These are phyloP conservation scores for Trichoderma sp. DNA, from an alignment of 2,329 filamentous ascomycete genomes.

Conservation along the genomic window DNA sequence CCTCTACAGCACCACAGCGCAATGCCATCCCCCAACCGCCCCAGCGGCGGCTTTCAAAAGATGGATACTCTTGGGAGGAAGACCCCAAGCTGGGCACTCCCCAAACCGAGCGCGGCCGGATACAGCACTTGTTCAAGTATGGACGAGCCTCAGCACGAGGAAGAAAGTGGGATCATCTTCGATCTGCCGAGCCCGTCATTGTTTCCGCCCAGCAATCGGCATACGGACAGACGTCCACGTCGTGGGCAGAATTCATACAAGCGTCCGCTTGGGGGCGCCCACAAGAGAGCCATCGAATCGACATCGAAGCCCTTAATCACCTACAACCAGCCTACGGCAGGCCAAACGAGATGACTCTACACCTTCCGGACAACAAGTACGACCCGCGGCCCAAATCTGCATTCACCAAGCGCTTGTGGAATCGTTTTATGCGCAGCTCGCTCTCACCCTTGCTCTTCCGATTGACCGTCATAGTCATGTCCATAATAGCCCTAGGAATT, in stretches of 20 bases:
- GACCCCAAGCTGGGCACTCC: slow-evolving; percentile 38
- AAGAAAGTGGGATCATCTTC: slow-evolving; percentile 58
- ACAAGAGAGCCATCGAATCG: slow-evolving; percentile 48
- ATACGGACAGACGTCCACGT: slow-evolving; percentile 40
- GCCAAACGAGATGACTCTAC: slow-evolving; percentile 33
- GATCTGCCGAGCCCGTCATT: slow-evolving; percentile 57
- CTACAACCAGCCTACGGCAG: slow-evolving; percentile 48
- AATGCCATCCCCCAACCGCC: slow-evolving; percentile 41
- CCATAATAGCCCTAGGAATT: slow-evolving; percentile 74
- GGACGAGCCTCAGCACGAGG: slow-evolving; percentile 46
- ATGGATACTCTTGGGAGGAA: slow-evolving; percentile 44
- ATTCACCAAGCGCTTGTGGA: slow-evolving; percentile 58
- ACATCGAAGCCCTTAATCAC: slow-evolving; percentile 43
- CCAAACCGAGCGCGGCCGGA: slow-evolving; percentile 34
- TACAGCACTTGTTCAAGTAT: slow-evolving; percentile 47
- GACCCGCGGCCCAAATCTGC: slow-evolving; percentile 32
- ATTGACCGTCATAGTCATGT: slow-evolving; percentile 77
- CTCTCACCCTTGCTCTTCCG: slow-evolving; percentile 84
- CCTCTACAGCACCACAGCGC: slow-evolving; percentile 40
- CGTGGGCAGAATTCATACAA: slow-evolving; percentile 53
- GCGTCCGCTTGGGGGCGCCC: slow-evolving; percentile 52
- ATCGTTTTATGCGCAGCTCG: slow-evolving; percentile 71
- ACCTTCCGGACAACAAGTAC: slow-evolving; percentile 28
- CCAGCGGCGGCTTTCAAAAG: slow-evolving; percentile 44
- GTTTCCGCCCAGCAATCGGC: slow-evolving; percentile 47